Percentiles rank a stretch among this genome's conserved stretches.
Conservation (phyloP, 163 green algal species). For the Coccomyxa subellipsoidea region DNA sequence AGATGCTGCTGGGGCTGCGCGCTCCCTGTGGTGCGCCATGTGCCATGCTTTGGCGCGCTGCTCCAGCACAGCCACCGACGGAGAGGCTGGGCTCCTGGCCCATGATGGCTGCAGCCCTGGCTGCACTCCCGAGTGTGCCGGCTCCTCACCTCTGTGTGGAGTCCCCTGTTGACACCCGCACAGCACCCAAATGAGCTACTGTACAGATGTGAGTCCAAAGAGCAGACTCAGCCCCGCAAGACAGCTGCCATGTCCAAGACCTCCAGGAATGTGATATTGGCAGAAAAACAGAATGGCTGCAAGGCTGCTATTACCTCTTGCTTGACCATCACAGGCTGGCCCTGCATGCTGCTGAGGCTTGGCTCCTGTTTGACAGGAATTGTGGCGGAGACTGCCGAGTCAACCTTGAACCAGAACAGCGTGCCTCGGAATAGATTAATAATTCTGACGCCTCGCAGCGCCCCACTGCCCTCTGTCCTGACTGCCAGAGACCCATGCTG, state of each 20-base stretch:
- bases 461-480: background rate
- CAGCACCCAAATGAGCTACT: too few relatives aligned
- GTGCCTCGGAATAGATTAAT: background rate
- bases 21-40: background rate
- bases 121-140: background rate
- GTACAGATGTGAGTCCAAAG: too few relatives aligned
- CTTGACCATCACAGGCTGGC: background rate
- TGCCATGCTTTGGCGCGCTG: constrained; percentile 1
- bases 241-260: too few relatives aligned
- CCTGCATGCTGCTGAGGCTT: background rate
- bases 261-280: too few relatives aligned
- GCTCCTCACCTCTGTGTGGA: background rate
- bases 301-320: background rate
- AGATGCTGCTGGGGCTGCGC: background rate
- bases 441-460: constrained; percentile 4
- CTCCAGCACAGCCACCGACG: constrained; percentile 7
- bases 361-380: background rate
- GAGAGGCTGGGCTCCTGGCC: background rate
- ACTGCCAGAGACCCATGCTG: background rate
- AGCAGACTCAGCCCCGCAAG: too few relatives aligned
- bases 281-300: background rate
- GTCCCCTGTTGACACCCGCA: background rate
- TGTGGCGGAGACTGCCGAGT: background rate
- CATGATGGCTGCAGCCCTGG: background rate
- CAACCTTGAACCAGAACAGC: constrained; percentile 17